These are phyloP conservation scores for Panicum miliaceum DNA, from an alignment of 176 grass and related monocot genomes.

Conservation along the genomic window DNA sequence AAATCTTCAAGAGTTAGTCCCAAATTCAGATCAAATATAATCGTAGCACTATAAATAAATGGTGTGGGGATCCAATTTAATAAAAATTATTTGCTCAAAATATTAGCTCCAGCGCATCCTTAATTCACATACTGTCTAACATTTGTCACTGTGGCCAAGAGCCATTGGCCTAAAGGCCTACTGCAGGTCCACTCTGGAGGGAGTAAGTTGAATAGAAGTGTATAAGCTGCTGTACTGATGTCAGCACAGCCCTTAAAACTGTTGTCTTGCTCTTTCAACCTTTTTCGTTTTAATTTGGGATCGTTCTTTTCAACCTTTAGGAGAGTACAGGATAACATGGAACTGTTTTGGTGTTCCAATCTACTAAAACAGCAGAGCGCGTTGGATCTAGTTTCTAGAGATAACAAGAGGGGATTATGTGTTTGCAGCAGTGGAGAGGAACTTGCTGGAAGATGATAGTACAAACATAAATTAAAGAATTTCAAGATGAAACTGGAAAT, in stretches of 20 bases:
- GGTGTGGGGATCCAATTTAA: too few species aligned
- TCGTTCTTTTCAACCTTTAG: too few species aligned
- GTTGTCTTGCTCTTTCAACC: neutral
- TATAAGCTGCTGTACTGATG: neutral
- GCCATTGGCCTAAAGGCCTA: too few species aligned
- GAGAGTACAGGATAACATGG: neutral
- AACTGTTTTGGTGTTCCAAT: neutral
- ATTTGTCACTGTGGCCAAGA: too few species aligned
- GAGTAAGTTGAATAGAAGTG: neutral
- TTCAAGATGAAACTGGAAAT: conserved; percentile 18
- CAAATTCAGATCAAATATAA: too few species aligned
- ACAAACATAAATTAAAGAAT: neutral
- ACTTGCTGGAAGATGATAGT: neutral
- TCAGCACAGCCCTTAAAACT: neutral
- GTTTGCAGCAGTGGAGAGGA: conserved; percentile 1
- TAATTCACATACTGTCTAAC: too few species aligned
- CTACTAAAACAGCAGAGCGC: neutral
- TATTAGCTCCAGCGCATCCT: too few species aligned
- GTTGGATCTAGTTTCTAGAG: too few species aligned
- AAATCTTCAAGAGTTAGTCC: too few species aligned
- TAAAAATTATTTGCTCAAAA: too few species aligned
- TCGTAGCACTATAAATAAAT: too few species aligned
- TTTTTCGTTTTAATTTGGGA: neutral
- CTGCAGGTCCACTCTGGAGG: too few species aligned
- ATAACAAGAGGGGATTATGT: neutral